Evolutionary conservation across 2,329 filamentous ascomycete genomes (phyloP), one percentile per base, ranked within the genome.

Genomic region (Penicillium decumbens): DNA sequence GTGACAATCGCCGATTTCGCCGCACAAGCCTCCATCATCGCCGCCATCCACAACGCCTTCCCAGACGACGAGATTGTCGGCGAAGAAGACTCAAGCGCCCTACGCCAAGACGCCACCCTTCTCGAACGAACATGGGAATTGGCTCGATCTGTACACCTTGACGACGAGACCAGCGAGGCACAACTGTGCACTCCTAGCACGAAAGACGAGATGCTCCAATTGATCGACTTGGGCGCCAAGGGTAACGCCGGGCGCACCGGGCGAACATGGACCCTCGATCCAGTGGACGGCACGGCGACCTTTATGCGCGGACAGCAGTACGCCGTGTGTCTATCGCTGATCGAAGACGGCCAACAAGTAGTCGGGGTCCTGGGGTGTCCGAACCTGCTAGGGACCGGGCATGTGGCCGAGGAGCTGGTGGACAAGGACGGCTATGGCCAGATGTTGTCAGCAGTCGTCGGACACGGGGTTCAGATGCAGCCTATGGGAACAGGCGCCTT

Each of bases 1-100:
- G 82, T 85, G 43, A 84, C 82, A 1, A 76, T 82, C 32, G 81
- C 80, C 51, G 82, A 85, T 62, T 84, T 84, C 60, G 81, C 80
- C 35, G 78, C 80, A 2, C 82, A 85, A 64, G 81, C 81, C 8
- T 70, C 84, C 30, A 74, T 85, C 57, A 83, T 83, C 58, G 72
- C 72, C 48, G 76, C 79, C 25, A 68, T 84, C 40, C 79, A 77
- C 59, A 65, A 67, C 25, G 72, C 66, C 41, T 84, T 81, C 56
- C 80, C 81, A 0, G 54, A 66, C 2, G 81, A 84, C 57, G 61
- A 63, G n/a, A 82, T 84, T 54, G 71, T 85, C 35, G 82, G 81
- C 48, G 82, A 85, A 65, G 82, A 85, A 63, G 77, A 77, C 55
- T 76, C 80, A 1, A 73, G 72, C 28, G 74, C 75, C 35, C 70